A percentile compares a stretch with the other conserved stretches of the same genome.
These are phyloP conservation scores for Aspergillus eucalypticola DNA, from an alignment of 2,329 filamentous ascomycete species.

Conservation along the genomic window DNA sequence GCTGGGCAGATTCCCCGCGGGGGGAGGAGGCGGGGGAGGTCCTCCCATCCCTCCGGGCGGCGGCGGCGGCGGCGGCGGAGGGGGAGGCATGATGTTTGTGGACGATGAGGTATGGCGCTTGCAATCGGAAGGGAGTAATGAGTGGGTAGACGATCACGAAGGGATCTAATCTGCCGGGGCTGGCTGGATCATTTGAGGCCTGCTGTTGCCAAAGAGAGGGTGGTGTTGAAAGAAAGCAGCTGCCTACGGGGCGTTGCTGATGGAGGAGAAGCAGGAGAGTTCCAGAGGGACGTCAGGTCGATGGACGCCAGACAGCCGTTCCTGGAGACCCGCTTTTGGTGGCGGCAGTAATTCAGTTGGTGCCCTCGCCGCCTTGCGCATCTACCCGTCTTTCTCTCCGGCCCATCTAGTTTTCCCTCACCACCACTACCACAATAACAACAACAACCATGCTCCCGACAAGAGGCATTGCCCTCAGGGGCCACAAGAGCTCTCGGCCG, in stretches of 20 bases:
- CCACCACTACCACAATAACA: neutral
- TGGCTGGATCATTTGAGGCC: conserved; percentile 15
- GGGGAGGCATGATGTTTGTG: conserved; percentile 46
- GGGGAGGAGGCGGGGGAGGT: conserved; percentile 68
- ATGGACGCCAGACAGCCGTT: neutral
- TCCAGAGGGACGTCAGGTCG: conserved; percentile 16
- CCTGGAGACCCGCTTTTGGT: conserved; percentile 3
- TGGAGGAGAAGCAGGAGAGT: conserved; percentile 27
- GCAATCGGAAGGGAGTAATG: conserved; percentile 4
- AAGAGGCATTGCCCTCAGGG: conserved; percentile 38
- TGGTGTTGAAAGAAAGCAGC: conserved; percentile 21
- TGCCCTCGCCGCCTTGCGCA: conserved; percentile 1
- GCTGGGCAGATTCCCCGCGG: conserved; percentile 51
- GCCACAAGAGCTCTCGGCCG: conserved; percentile 25
- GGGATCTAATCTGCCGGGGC: conserved; percentile 16
- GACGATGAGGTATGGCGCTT: conserved; percentile 12
- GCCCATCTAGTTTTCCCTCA: neutral
- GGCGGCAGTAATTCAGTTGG: conserved; percentile 1
- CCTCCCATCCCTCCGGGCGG: conserved; percentile 59
- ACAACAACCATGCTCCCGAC: conserved; percentile 26
- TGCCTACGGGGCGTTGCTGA: conserved; percentile 18
- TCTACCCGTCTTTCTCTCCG: neutral
- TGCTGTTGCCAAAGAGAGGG: conserved; percentile 6
- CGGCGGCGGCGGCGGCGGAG: conserved; percentile 70
- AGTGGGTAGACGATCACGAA: conserved; percentile 11